These are phyloP conservation scores for Exobasidium rhododendri DNA, from an alignment of 1,284 basidiomycete genomes.

Conservation along the genomic window DNA sequence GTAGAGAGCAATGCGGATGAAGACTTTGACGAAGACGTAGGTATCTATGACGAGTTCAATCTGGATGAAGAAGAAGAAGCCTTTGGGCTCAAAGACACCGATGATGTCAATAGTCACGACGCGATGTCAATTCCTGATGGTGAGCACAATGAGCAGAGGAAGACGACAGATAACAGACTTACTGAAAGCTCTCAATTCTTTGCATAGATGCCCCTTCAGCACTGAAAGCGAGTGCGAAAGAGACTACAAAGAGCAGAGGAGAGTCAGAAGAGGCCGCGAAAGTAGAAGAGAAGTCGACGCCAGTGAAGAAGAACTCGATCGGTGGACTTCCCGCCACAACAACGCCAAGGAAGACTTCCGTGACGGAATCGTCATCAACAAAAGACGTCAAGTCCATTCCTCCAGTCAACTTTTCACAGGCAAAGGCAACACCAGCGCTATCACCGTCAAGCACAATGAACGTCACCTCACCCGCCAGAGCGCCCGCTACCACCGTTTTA, in stretches of 20 bases:
- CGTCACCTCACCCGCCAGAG: conserved; percentile 38
- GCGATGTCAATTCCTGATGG: conserved; percentile 58
- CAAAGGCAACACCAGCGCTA: conserved; percentile 59
- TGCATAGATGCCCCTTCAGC: conserved; percentile 12
- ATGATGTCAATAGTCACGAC: conserved; percentile 63
- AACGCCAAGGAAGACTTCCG: conserved; percentile 2
- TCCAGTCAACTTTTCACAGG: conserved; percentile 69
- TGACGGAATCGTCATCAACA: background rate
- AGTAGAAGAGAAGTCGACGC: conserved; percentile 18
- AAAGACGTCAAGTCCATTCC: conserved; percentile 62
- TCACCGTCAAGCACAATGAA: conserved; percentile 21
- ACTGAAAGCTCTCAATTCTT: background rate
- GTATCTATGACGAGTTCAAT: conserved; percentile 96
- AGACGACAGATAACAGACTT: conserved; percentile 5
- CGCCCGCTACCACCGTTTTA: conserved; percentile 40
- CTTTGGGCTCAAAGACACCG: conserved; percentile 60
- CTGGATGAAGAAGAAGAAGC: conserved; percentile 82
- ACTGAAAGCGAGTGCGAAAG: conserved; percentile 15
- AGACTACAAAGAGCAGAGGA: conserved; percentile 22
- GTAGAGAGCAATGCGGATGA: conserved; percentile 95
- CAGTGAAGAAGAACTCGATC: background rate
- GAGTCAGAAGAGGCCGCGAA: conserved; percentile 31
- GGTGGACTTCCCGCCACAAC: background rate
- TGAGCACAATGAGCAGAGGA: background rate
- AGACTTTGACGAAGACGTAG: conserved; percentile 94